A percentile compares a stretch with the other conserved stretches of the same genome.
These are phyloP conservation scores for Fremontodendron californicum DNA, from an alignment of 345 rosid genomes.

Conservation along the genomic window DNA sequence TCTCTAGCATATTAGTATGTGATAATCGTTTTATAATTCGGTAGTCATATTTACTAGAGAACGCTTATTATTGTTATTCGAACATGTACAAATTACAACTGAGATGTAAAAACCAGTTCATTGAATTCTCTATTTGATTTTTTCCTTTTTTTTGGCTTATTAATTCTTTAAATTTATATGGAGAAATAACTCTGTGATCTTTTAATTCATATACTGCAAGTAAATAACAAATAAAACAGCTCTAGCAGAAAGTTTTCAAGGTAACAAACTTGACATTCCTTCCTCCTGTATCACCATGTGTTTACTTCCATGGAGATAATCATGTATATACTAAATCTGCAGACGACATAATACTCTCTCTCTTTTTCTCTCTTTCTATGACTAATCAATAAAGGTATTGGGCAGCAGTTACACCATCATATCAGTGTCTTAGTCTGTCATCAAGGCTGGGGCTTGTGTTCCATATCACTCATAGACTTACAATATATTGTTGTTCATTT, in stretches of 20 bases:
- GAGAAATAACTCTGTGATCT: not conserved
- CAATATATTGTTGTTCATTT: not conserved
- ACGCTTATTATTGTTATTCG: not conserved
- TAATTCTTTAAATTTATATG: too few species aligned
- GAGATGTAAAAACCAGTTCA: too few species aligned
- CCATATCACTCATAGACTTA: not conserved
- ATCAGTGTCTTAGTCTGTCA: not conserved
- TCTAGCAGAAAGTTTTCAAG: not conserved
- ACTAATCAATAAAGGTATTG: not conserved
- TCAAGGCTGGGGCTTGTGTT: not conserved
- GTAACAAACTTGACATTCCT: not conserved
- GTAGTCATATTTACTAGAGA: not conserved
- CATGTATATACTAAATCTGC: not conserved
- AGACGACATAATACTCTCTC: not conserved
- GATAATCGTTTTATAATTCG: not conserved
- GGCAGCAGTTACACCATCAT: not conserved
- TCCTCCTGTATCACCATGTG: not conserved
- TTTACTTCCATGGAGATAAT: not conserved
- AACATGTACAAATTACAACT: too few species aligned
- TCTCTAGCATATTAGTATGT: not conserved
- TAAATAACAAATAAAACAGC: not conserved
- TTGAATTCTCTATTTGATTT: too few species aligned
- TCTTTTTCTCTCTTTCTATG: not conserved
- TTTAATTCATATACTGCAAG: not conserved
- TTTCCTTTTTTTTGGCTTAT: too few species aligned